phyloP scores from a whole-genome alignment of 495 filamentous ascomycete species.

The Staphylotrichum longicolle region DNA sequence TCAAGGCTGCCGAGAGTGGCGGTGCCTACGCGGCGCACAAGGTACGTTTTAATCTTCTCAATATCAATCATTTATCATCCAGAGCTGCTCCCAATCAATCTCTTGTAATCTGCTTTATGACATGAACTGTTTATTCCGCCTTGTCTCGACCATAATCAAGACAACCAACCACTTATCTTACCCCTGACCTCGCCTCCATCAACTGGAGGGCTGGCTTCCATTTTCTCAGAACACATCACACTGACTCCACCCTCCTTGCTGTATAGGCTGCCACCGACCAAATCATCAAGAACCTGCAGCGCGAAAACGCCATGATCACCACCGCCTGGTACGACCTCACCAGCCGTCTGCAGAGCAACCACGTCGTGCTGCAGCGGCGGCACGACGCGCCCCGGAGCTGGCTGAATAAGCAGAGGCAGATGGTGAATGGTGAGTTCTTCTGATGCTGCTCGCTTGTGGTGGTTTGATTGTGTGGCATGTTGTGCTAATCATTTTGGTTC shows the following conservation, averaged over 20 bases:
- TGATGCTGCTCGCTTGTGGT: neutral
- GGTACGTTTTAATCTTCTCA: constrained; percentile 37
- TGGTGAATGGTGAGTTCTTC: constrained; percentile 55
- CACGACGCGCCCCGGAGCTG: constrained; percentile 81
- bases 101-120: too few relatives aligned
- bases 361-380: constrained; percentile 69
- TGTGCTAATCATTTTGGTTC: neutral
- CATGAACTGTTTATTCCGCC: neutral
- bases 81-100: too few relatives aligned
- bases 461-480: constrained; percentile 1
- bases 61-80: neutral
- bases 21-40: constrained; percentile 47
- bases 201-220: neutral
- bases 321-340: constrained; percentile 92
- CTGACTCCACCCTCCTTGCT: neutral
- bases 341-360: constrained; percentile 81
- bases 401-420: constrained; percentile 82
- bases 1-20: constrained; percentile 47
- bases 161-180: too few relatives aligned
- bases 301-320: constrained; percentile 80
- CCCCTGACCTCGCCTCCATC: neutral
- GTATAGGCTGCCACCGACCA: constrained; percentile 56
- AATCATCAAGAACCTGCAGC: constrained; percentile 66
- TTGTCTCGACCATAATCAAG: too few relatives aligned
- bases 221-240: neutral